Evolutionary conservation across 2,329 filamentous ascomycete species (phyloP), one percentile per base, ranked within the genome.

Genomic region (Botrytis hyacinthi): DNA sequence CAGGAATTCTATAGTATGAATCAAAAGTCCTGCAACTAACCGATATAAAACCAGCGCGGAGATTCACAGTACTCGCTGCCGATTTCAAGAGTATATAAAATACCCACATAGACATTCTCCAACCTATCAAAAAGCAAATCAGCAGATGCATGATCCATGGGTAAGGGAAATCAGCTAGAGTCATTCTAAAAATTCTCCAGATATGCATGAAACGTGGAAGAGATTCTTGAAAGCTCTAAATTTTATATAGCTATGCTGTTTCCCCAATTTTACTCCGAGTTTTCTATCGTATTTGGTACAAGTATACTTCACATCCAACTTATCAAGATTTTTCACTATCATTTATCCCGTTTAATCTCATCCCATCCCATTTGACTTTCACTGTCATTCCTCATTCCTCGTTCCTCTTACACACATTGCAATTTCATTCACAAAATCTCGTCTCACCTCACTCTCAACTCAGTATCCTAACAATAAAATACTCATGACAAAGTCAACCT

Each of bases 1-100:
- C 1, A 26, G 46, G 7, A 26, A 0, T 51, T 51, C 1, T 0
- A 51, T 51, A 14, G 22, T 51, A 26, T 26, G 0, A 26, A 12
- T 26, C 44, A 46, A 7, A 46, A 0, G 2, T 20, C 44, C 7
- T 8, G 18, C 8, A 44, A 44, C 42, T 20, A 20, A 20, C 42
- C 1, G 42, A 44, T 44, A 44, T 42, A 42, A 16, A 42, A 42
- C 40, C 14, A 42, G 10, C 40, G 12, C 40, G 12, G 40, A 42
- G 42, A 20, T 44, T 5, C 6, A 48, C 20, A 8, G 44, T 48
- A 10, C 46, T 48, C 9, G 22, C 46, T 48, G 12, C 22, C 22
- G 4, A 4, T 48, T 1, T 48, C 46, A 10, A 12, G 46, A 26
- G 46, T 48, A 48, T 12, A 12, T 26, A 51, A 12, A 22, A 51